These are phyloP conservation scores for Cyclotella choctawhatcheeana DNA, from an alignment of 108 stramenopile genomes.

Conservation along the genomic window DNA sequence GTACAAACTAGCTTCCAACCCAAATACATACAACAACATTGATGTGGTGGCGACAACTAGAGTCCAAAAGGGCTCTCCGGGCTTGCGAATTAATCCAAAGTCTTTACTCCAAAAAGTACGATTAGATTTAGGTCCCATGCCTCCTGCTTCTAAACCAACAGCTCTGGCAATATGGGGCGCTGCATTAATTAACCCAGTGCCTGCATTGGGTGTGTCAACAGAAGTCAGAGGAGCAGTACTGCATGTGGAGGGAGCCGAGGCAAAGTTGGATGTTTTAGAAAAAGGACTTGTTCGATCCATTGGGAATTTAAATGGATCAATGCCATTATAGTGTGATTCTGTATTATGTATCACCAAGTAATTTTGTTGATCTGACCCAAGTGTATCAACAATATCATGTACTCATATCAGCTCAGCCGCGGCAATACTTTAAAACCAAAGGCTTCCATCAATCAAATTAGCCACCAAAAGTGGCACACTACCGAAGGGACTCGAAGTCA, in stretches of 20 bases:
- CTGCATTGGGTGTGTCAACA: slow-evolving; percentile 59
- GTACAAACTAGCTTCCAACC: slow-evolving; percentile 56
- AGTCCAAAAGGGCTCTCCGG: slow-evolving; percentile 48
- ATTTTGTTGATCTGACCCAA: no score
- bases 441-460: slow-evolving; percentile 6
- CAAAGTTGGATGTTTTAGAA: slow-evolving; percentile 57
- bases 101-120: slow-evolving; percentile 41
- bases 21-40: slow-evolving; percentile 58
- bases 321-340: slow-evolving; percentile 33
- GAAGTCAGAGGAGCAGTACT: slow-evolving; percentile 67
- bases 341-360: no score
- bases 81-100: slow-evolving; percentile 54
- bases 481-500: slow-evolving; percentile 28
- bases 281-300: slow-evolving; percentile 57
- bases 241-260: slow-evolving; percentile 47
- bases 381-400: no score
- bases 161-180: slow-evolving; percentile 64
- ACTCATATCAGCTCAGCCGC: no score
- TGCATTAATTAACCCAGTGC: slow-evolving; percentile 72
- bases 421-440: no score
- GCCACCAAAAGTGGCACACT: slow-evolving; percentile 41
- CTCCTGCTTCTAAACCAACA: slow-evolving; percentile 28
- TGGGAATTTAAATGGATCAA: slow-evolving; percentile 59
- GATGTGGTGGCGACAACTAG: slow-evolving; percentile 60
- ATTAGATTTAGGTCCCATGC: slow-evolving; percentile 53